These are phyloP conservation scores for Colletotrichum salicis DNA, from an alignment of 2,329 filamentous ascomycete species.

Conservation along the genomic window DNA sequence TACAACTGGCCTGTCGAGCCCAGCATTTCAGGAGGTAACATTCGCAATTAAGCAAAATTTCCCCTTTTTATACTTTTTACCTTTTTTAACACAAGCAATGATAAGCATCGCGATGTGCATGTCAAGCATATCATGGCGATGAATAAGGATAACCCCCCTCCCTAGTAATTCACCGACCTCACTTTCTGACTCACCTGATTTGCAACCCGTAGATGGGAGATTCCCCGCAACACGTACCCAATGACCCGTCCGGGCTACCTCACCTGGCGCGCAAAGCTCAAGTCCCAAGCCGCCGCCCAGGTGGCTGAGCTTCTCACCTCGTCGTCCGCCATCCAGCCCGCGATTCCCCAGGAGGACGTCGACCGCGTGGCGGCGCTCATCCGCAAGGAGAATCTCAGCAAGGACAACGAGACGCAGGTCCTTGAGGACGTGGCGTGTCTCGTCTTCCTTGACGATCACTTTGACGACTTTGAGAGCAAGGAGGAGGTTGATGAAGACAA, in stretches of 20 bases:
- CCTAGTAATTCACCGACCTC: not conserved
- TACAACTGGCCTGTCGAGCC: slow-evolving; percentile 82
- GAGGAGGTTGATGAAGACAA: slow-evolving; percentile 79
- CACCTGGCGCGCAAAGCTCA: slow-evolving; percentile 80
- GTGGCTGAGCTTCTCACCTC: slow-evolving; percentile 65
- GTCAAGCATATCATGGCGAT: not conserved
- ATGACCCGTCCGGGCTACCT: slow-evolving; percentile 81
- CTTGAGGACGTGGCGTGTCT: slow-evolving; percentile 89
- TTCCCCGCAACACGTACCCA: slow-evolving; percentile 78
- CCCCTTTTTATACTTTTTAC: not conserved
- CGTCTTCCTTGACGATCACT: slow-evolving; percentile 88
- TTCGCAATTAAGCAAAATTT: not conserved
- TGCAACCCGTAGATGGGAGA: slow-evolving; percentile 73
- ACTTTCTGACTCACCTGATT: slow-evolving; percentile 20
- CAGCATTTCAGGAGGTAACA: slow-evolving; percentile 79
- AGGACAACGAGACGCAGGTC: slow-evolving; percentile 72
- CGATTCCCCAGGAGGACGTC: slow-evolving; percentile 60
- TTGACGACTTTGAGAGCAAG: slow-evolving; percentile 79
- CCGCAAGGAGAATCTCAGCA: slow-evolving; percentile 78
- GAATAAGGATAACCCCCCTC: not conserved
- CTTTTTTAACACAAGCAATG: not conserved
- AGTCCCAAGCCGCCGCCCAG: slow-evolving; percentile 68
- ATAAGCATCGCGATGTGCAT: not conserved
- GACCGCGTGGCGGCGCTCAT: slow-evolving; percentile 76
- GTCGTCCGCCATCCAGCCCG: slow-evolving; percentile 48